phyloP scores from a whole-genome alignment of 495 filamentous ascomycete genomes.

The Daldinia grandis region DNA sequence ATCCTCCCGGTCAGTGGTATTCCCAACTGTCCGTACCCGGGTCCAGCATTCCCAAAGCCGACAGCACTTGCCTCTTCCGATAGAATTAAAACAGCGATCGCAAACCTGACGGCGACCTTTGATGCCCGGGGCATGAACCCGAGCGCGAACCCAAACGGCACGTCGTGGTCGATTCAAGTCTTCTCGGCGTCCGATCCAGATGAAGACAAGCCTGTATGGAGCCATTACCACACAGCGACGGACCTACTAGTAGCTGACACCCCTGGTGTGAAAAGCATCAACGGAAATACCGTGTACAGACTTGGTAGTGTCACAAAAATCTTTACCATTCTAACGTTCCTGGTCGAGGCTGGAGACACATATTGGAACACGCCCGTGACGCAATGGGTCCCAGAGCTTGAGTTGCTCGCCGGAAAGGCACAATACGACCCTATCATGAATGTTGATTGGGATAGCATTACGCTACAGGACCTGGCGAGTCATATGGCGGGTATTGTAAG shows the following conservation, averaged over 20 bases:
- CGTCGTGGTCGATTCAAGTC: slow-evolving; percentile 61
- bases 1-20: slow-evolving; percentile 27
- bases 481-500: slow-evolving; percentile 62
- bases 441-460: slow-evolving; percentile 64
- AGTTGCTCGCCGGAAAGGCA: slow-evolving; percentile 43
- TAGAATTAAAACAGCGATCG: slow-evolving; percentile 47
- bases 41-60: slow-evolving; percentile 58
- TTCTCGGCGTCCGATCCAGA: slow-evolving; percentile 55
- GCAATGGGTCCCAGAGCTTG: slow-evolving; percentile 65
- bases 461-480: slow-evolving; percentile 61
- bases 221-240: slow-evolving; percentile 59
- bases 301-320: slow-evolving; percentile 61
- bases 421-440: slow-evolving; percentile 50
- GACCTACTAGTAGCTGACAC: slow-evolving; percentile 41
- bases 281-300: slow-evolving; percentile 60
- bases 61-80: slow-evolving; percentile 46
- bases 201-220: slow-evolving; percentile 47
- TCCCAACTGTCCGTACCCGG: slow-evolving; percentile 59
- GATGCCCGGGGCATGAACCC: slow-evolving; percentile 46
- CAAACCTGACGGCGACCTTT: slow-evolving; percentile 51
- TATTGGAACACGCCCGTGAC: slow-evolving; percentile 58
- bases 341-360: slow-evolving; percentile 53
- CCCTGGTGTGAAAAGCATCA: slow-evolving; percentile 50
- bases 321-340: slow-evolving; percentile 57
- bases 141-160: slow-evolving; percentile 51